phyloP scores from a whole-genome alignment of 1,139 yeast genomes.

The Kodamaea arcana region DNA sequence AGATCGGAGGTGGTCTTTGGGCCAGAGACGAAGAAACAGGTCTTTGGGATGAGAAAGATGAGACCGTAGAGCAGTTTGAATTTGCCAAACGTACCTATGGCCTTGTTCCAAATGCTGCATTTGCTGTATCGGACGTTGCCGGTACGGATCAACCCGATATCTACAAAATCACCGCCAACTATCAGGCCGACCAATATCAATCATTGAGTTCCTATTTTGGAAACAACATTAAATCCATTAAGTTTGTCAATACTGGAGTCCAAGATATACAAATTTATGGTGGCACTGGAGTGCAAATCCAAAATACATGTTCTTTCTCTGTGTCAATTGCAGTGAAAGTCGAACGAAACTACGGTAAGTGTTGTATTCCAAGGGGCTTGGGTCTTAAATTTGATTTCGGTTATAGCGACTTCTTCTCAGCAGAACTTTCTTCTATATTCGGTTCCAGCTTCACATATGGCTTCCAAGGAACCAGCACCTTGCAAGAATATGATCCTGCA shows the following conservation, averaged over 20 bases:
- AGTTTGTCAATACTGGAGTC: conserved; percentile 18
- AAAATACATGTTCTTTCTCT: conserved; percentile 17
- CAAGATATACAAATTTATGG: conserved; percentile 9
- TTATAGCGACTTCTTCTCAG: conserved; percentile 4
- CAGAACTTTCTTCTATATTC: conserved; percentile 7
- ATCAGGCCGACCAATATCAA: conserved; percentile 18
- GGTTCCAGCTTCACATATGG: conserved; percentile 8
- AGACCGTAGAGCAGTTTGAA: conserved; percentile 19
- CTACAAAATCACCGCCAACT: conserved; percentile 18
- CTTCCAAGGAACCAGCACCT: conserved; percentile 3
- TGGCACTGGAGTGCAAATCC: conserved; percentile 9
- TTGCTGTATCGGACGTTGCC: conserved; percentile 18
- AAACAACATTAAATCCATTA: conserved; percentile 13
- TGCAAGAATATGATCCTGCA: conserved; percentile 4
- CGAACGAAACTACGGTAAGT: conserved; percentile 12
- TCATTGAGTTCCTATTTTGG: conserved; percentile 11
- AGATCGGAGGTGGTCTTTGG: conserved; percentile 2
- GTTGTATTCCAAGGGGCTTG: conserved; percentile 20
- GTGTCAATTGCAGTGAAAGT: conserved; percentile 19
- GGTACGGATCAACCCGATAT: conserved; percentile 13
- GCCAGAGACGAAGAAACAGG: too few species aligned
- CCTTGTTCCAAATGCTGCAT: conserved; percentile 19
- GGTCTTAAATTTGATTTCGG: conserved; percentile 10
- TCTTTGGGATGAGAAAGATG: conserved; percentile 7
- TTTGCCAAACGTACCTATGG: conserved; percentile 20